phyloP scores from a whole-genome alignment of 306 rosid species.

The Erythrophleum fordii region DNA sequence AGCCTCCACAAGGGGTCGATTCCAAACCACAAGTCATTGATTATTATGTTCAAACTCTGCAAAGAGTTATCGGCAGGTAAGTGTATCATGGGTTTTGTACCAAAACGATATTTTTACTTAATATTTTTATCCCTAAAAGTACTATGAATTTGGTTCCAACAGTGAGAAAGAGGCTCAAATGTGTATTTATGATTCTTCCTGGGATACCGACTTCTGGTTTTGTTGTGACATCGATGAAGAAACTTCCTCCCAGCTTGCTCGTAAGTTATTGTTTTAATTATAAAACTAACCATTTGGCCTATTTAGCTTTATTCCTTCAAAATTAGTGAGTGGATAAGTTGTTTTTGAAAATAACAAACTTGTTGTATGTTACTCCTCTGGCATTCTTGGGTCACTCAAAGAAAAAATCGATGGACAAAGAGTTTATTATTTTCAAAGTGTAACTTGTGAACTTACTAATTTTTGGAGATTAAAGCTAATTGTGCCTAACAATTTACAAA shows the following conservation, averaged over 20 bases:
- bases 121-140: conserved; percentile 18
- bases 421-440: background rate
- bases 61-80: conserved; percentile 69
- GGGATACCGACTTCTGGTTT: conserved; percentile 65
- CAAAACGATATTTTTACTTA: background rate
- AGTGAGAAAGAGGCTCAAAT: conserved; percentile 86
- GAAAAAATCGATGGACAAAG: background rate
- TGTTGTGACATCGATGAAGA: conserved; percentile 81
- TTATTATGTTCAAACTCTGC: conserved; percentile 61
- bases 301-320: background rate
- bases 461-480: background rate
- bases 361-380: background rate
- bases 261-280: conserved; percentile 41
- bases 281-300: background rate
- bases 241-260: conserved; percentile 59
- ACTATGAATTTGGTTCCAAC: conserved; percentile 36
- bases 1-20: conserved; percentile 54
- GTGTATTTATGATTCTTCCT: conserved; percentile 83
- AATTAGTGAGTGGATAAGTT: background rate
- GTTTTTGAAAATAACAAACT: background rate
- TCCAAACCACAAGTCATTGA: conserved; percentile 60
- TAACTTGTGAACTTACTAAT: too few species aligned
- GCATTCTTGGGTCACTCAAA: background rate
- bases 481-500: background rate
- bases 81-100: background rate